Base-by-base conservation (phyloP, 257 asterid genomes). In the Penstemon davidsonii region DNA sequence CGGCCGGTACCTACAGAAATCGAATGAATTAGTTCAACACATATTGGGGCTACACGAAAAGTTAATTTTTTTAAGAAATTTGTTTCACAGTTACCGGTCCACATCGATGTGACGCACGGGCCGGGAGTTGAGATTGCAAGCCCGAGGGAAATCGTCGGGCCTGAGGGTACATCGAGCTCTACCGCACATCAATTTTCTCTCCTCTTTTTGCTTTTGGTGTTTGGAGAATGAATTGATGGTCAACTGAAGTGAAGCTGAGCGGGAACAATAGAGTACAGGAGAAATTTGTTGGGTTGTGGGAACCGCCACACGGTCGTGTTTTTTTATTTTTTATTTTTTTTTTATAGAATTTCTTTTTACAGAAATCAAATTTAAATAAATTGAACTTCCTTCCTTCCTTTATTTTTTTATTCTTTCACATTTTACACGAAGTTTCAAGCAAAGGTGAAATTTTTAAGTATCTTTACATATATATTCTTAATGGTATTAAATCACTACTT, bases 121-220 rank as follows among this genome's bases (percentile, higher is more conserved):
- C 42, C 90, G 95, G 66, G 82, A 76, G 78, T 69, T 77, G 79
- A 86, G 86, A 71, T 86, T 73, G 81, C 83, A 85, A 60, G 98
- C 96, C 79, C 91, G 83, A 36, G 75, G 25, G 40, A 76, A 64
- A 68, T 76, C 96, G 36, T 88, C 95, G 71, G 91, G 44, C 81
- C 96, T 80, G 68, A 88, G 81, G 62, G 93, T 82, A 73, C 93
- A 89, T 39, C 98, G 85, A 42, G 82, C 85, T 73, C 98, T 84
- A 75, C 98, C 98, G 62, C 98, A 92, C 98, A 92, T 92, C 15
- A 60, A 4, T 60, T 6, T 15, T 7, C 45, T 25, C 66, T 68
- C 55, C 37, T 72, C 52, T 70, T 40, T 64, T 54, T 42, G 62
- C 5, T 39, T 57, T 62, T 25, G 78, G 44, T 76, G 79, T 41